Conservation (phyloP, 805 yeast genomes). For the Candida maris region DNA sequence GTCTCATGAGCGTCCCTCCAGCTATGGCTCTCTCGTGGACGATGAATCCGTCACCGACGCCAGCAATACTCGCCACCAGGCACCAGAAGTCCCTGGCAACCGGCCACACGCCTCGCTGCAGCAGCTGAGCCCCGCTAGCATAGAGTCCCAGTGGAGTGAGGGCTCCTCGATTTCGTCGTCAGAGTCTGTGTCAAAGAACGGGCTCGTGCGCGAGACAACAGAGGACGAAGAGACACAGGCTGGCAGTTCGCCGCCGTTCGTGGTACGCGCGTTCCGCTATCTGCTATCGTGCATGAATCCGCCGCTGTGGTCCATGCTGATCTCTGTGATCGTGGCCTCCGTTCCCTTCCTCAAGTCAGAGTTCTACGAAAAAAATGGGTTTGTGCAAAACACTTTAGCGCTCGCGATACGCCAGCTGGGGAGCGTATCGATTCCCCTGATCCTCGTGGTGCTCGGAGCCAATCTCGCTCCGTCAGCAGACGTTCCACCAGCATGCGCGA, state of each 20-base stretch:
- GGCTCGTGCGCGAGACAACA: conserved; percentile 8
- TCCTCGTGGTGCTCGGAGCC: conserved; percentile 74
- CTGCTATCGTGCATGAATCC: conserved; percentile 56
- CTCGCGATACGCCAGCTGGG: conserved; percentile 64
- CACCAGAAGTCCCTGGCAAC: neutral
- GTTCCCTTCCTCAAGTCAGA: conserved; percentile 53
- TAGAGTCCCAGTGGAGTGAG: conserved; percentile 23
- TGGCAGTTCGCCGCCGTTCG: neutral
- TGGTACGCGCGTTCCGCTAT: conserved; percentile 6
- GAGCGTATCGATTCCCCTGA: conserved; percentile 72
- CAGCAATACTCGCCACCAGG: neutral
- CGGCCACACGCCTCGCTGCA: conserved; percentile 1
- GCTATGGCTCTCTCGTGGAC: conserved; percentile 15
- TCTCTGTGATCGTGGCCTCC: conserved; percentile 67
- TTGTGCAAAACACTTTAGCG: conserved; percentile 62
- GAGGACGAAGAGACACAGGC: conserved; percentile 2
- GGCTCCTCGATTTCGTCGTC: conserved; percentile 25
- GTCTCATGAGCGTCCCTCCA: conserved; percentile 12
- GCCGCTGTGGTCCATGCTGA: conserved; percentile 75
- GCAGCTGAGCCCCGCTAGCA: conserved; percentile 2
- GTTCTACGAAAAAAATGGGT: conserved; percentile 57
- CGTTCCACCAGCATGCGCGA: conserved; percentile 60
- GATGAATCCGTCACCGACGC: conserved; percentile 7
- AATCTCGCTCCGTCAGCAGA: conserved; percentile 68
- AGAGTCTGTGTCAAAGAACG: conserved; percentile 12